phyloP scores from a whole-genome alignment of 176 grass and related monocot genomes.

The Raddia guianensis region DNA sequence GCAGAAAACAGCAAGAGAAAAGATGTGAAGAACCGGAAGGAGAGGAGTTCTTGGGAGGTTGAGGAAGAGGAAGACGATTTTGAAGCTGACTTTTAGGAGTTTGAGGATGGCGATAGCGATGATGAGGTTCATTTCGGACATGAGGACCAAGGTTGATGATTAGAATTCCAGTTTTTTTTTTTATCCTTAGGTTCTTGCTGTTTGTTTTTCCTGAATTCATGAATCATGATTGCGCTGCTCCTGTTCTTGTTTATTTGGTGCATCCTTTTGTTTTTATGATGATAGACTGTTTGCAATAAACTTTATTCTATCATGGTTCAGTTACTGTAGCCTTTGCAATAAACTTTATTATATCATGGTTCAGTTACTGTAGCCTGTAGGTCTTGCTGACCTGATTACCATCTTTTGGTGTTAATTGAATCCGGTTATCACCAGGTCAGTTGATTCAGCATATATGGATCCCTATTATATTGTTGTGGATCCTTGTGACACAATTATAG shows the following conservation, averaged over 20 bases:
- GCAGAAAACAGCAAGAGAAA: background rate
- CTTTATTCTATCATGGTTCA: background rate
- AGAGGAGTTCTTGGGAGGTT: slow-evolving; percentile 30
- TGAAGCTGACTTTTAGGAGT: slow-evolving; percentile 39
- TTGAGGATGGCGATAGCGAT: slow-evolving; percentile 13
- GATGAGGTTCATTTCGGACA: slow-evolving; percentile 19
- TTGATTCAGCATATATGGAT: background rate
- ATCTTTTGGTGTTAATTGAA: background rate
- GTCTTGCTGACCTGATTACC: background rate
- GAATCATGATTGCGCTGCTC: background rate
- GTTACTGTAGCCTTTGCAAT: background rate
- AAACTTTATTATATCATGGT: background rate
- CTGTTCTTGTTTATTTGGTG: background rate
- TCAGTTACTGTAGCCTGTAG: no score
- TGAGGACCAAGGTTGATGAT: slow-evolving; percentile 23
- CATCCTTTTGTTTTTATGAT: slow-evolving; percentile 1
- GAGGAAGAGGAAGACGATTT: background rate
- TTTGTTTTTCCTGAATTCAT: background rate
- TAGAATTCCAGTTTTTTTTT: background rate
- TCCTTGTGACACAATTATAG: background rate
- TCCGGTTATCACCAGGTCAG: background rate
- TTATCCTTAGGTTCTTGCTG: background rate
- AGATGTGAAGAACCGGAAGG: background rate
- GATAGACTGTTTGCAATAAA: background rate
- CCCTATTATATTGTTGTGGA: background rate